Percentiles rank a stretch among this genome's conserved stretches.
Conservation (phyloP, 2,329 filamentous ascomycete species). For the Nothophoma quercina region DNA sequence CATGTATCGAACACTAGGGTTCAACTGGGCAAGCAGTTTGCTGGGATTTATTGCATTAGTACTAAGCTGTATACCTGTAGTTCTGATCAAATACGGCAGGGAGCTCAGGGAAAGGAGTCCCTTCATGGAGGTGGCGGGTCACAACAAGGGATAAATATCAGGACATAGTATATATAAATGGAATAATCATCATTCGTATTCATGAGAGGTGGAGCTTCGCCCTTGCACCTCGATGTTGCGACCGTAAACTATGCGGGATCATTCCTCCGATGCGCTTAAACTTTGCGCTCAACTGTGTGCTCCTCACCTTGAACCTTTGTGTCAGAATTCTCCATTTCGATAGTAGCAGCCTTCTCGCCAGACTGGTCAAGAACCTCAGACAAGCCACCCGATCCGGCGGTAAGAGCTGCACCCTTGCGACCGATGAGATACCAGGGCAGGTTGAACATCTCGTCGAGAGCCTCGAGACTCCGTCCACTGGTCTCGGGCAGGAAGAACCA, state of each 20-base stretch:
- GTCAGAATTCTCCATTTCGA: constrained; percentile 36
- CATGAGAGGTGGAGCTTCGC: constrained; percentile 14
- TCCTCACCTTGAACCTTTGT: constrained; percentile 16
- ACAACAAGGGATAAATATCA: constrained; percentile 16
- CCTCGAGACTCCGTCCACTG: constrained; percentile 68
- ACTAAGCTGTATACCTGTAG: constrained; percentile 55
- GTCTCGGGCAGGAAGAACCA: constrained; percentile 78
- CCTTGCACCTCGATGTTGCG: constrained; percentile 6
- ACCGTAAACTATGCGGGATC: background rate
- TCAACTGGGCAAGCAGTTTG: constrained; percentile 59
- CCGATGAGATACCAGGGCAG: constrained; percentile 80
- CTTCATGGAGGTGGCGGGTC: constrained; percentile 47
- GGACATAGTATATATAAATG: background rate
- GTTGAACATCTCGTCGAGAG: constrained; percentile 75
- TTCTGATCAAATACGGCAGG: constrained; percentile 53
- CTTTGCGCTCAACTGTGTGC: constrained; percentile 30
- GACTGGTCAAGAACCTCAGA: constrained; percentile 42
- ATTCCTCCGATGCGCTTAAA: constrained; percentile 5
- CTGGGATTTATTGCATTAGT: constrained; percentile 55
- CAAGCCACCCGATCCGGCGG: constrained; percentile 40
- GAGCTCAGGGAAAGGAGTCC: constrained; percentile 50
- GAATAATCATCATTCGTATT: constrained; percentile 1
- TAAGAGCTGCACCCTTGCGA: constrained; percentile 47
- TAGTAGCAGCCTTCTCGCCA: constrained; percentile 43
- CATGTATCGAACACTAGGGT: constrained; percentile 59